Base-by-base conservation (phyloP, 2,329 filamentous ascomycete species). In the Aspergillus fijiensis region DNA sequence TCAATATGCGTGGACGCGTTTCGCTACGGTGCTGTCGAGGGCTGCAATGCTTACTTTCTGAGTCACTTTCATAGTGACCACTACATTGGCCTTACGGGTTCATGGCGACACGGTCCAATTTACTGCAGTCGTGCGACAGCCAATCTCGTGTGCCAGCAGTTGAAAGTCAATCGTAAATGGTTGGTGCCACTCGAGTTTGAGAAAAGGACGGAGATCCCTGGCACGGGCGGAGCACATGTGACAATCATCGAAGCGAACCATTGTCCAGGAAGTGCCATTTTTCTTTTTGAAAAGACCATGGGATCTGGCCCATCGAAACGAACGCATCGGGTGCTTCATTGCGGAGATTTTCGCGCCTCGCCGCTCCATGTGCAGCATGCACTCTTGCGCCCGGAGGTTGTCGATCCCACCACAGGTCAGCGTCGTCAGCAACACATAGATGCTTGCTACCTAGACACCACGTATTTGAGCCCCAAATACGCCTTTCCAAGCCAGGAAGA, bases 41-140 rank as follows among this genome's bases (percentile, higher is more conserved):
- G 92, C 0, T 96, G 93, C 74, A 89, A 90, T 57, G 95, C 94
- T 1, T 99, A 99, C 73, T 99, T 99, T 67, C 83, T 99, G 11
- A 97, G 93, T 68, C 95, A 99, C 72, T 99, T 98, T 67, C 95
- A 99, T 76, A 97, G 92, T 70, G 95, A 99, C 72, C 95, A 99
- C 73, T 99, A 99, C 69, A 87, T 97, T 35, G 95, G 95, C 2
- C 80, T 99, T 11, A 95, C 91, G 11, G 87, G 90, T 7, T 91
- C 84, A 33, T 99, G 95, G 95, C 86, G 82, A 45, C 93, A 99
- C 72, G 95, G 95, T 0, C 94, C 93, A 0, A 98, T 99, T 52
- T 99, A 96, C 71, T 98, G 95, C 79, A 98, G 94, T 72, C 89
- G 87, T 67, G 90, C 96, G 14, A 99, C 95, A 0, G 95, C 86